Conservation (phyloP, 2,329 filamentous ascomycete genomes). For the Tolypocladium inflatum region DNA sequence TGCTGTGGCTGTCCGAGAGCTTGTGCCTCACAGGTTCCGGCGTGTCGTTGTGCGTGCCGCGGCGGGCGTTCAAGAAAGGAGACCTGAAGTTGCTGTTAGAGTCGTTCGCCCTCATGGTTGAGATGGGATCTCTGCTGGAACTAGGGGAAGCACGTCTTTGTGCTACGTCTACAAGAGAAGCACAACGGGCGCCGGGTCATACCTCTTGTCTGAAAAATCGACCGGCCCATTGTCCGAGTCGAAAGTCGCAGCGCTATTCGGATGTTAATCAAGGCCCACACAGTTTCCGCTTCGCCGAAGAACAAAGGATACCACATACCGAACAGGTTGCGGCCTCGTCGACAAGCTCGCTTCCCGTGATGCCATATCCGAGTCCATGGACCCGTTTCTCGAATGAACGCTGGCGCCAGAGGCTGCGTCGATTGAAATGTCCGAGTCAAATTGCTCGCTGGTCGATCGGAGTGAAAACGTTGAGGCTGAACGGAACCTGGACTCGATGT, state of each 20-base stretch:
- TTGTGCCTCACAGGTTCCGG: constrained; percentile 13
- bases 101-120: background rate
- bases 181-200: background rate
- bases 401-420: constrained; percentile 7
- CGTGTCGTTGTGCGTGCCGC: background rate
- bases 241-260: background rate
- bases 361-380: constrained; percentile 17
- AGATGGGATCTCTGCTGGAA: background rate
- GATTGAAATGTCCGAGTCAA: constrained; percentile 11
- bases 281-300: background rate
- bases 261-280: background rate
- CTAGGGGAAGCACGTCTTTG: background rate
- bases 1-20: constrained; percentile 41
- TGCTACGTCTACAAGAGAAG: background rate
- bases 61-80: constrained; percentile 2
- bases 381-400: constrained; percentile 18
- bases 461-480: constrained; percentile 11
- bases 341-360: background rate
- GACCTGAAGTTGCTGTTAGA: background rate
- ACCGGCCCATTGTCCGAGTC: background rate
- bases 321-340: background rate
- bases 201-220: background rate
- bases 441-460: constrained; percentile 13
- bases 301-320: background rate
- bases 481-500: constrained; percentile 25